A percentile compares a stretch with the other conserved stretches of the same genome.
phyloP scores from a whole-genome alignment of 2,329 filamentous ascomycete genomes.

The Gnomoniopsis sp. region DNA sequence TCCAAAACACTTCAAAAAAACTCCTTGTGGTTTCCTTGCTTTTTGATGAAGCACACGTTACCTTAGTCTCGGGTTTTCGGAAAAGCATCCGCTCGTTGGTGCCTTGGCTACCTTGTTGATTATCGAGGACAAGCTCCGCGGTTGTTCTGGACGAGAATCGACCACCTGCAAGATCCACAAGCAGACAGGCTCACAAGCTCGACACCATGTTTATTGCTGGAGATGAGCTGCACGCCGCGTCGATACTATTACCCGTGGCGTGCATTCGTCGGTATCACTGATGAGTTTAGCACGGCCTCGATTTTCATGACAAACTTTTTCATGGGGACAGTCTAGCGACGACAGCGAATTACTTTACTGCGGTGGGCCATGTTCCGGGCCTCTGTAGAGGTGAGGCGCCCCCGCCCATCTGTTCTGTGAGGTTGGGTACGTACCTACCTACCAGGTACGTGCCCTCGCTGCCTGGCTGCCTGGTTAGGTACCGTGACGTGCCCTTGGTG shows the following conservation, averaged over 20 bases:
- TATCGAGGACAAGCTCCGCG: not conserved
- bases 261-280: not conserved
- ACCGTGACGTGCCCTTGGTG: too few relatives aligned
- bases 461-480: too few relatives aligned
- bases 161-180: too few relatives aligned
- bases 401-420: not conserved
- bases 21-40: too few relatives aligned
- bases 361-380: slow-evolving; percentile 11
- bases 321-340: too few relatives aligned
- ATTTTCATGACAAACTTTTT: not conserved
- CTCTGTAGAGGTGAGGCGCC: not conserved
- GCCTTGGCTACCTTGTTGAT: not conserved
- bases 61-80: not conserved
- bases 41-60: not conserved
- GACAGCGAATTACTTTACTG: not conserved
- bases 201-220: not conserved
- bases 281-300: not conserved
- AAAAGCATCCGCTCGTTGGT: not conserved
- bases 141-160: not conserved
- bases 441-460: too few relatives aligned
- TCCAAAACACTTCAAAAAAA: not conserved
- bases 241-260: slow-evolving; percentile 1
- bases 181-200: not conserved
- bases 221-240: not conserved
- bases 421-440: not conserved